Evolutionary conservation across 2,329 filamentous ascomycete genomes (phyloP).

Genomic region (Pyrenochaeta sp.): DNA sequence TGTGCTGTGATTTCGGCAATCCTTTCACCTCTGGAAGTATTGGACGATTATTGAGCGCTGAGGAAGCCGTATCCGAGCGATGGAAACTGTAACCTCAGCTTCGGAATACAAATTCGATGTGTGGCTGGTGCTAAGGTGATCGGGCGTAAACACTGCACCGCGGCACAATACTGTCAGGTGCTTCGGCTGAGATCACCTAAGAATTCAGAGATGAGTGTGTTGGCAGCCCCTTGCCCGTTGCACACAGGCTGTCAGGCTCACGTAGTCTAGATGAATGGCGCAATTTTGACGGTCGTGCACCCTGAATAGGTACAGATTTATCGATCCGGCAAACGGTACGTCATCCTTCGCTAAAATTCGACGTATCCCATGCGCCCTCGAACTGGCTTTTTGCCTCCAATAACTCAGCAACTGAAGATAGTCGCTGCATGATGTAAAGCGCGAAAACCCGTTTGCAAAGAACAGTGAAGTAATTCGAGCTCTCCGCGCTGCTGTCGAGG

Average conservation of each 20-base stretch:
- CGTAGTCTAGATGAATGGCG: constrained; percentile 6
- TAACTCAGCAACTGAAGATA: neutral
- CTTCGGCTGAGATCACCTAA: constrained; percentile 23
- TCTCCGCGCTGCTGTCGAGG: neutral
- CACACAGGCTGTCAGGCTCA: constrained; percentile 1
- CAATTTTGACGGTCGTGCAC: constrained; percentile 4
- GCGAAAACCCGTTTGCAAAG: neutral
- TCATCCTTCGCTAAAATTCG: constrained; percentile 14
- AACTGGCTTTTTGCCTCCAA: neutral
- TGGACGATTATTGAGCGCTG: constrained; percentile 25
- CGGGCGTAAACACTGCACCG: constrained; percentile 3
- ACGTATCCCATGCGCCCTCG: neutral
- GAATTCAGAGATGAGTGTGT: constrained; percentile 7
- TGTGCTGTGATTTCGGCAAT: constrained; percentile 15
- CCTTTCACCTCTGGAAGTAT: constrained; percentile 16
- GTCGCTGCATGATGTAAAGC: neutral
- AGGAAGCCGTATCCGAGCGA: constrained; percentile 15
- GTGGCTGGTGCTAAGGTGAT: constrained; percentile 19
- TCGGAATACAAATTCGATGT: constrained; percentile 9
- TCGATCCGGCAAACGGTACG: constrained; percentile 16
- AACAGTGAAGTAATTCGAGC: neutral
- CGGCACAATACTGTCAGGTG: constrained; percentile 1
- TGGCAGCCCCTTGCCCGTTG: neutral
- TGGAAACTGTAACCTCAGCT: constrained; percentile 13
- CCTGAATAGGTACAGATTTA: constrained; percentile 6